These are phyloP conservation scores for Sclerospora graminicola DNA, from an alignment of 352 stramenopile species.

Conservation along the genomic window DNA sequence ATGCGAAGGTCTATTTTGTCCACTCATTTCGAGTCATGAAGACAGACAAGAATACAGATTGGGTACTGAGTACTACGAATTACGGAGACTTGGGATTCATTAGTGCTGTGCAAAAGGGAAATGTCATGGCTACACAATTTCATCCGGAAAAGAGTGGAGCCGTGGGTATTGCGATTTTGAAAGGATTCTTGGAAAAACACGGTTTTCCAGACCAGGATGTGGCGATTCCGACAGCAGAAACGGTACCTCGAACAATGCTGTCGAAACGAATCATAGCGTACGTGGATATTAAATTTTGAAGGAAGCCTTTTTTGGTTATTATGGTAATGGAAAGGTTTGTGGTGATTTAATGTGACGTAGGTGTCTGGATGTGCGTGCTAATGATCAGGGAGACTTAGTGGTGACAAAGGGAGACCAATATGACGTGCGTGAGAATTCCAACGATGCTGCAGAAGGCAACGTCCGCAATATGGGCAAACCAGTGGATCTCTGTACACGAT, in stretches of 20 bases:
- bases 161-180: slow-evolving; percentile 87
- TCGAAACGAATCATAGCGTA: slow-evolving; percentile 93
- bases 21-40: slow-evolving; percentile 90
- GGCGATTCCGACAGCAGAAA: slow-evolving; percentile 18
- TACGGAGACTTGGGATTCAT: slow-evolving; percentile 92
- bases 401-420: slow-evolving; percentile 99
- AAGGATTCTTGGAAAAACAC: slow-evolving; percentile 87
- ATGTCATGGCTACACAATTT: slow-evolving; percentile 97
- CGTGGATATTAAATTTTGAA: slow-evolving; percentile 6
- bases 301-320: background rate
- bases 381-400: slow-evolving; percentile 94
- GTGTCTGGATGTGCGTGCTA: slow-evolving; percentile 94
- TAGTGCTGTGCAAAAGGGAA: slow-evolving; percentile 90
- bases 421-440: slow-evolving; percentile 89
- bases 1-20: slow-evolving; percentile 93
- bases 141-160: slow-evolving; percentile 96
- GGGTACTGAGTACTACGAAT: slow-evolving; percentile 92
- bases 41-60: slow-evolving; percentile 75
- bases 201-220: slow-evolving; percentile 37
- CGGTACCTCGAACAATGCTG: slow-evolving; percentile 55
- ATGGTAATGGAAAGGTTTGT: slow-evolving; percentile 1
- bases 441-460: slow-evolving; percentile 64
- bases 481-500: slow-evolving; percentile 89
- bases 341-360: slow-evolving; percentile 15
- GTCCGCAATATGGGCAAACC: slow-evolving; percentile 98